Evolutionary conservation across 2,329 filamentous ascomycete genomes (phyloP).

Genomic region (Fusarium sp.): DNA sequence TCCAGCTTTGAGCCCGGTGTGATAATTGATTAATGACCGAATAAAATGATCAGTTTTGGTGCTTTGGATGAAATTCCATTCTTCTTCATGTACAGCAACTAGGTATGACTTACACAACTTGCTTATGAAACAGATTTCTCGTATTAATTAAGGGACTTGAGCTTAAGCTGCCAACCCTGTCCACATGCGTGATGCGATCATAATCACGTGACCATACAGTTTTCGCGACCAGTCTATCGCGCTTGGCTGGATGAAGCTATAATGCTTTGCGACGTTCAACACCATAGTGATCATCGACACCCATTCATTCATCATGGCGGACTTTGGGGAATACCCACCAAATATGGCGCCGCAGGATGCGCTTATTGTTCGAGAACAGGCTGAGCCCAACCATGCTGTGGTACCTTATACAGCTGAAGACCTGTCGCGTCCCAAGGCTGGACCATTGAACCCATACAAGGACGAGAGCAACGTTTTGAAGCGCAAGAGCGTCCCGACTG

Average conservation of each 20-base stretch:
- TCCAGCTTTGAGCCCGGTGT: slow-evolving; percentile 39
- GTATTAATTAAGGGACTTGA: slow-evolving; percentile 1
- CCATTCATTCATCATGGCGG: slow-evolving; percentile 62
- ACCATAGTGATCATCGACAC: slow-evolving; percentile 1
- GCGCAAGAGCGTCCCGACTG: slow-evolving; percentile 86
- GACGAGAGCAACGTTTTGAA: slow-evolving; percentile 72
- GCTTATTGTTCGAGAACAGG: slow-evolving; percentile 68
- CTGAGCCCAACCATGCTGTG: slow-evolving; percentile 70
- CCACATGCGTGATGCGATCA: slow-evolving; percentile 29
- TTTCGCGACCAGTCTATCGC: slow-evolving; percentile 33
- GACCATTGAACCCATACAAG: slow-evolving; percentile 82
- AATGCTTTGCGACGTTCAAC: slow-evolving; percentile 27
- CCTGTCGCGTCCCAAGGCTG: slow-evolving; percentile 73
- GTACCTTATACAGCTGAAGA: slow-evolving; percentile 79
- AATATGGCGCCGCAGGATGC: slow-evolving; percentile 76
- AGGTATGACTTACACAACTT: background rate
- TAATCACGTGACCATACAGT: slow-evolving; percentile 32
- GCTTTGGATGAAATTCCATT: background rate
- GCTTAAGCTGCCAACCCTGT: background rate
- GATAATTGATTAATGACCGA: slow-evolving; percentile 53
- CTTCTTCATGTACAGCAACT: slow-evolving; percentile 1
- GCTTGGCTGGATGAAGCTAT: slow-evolving; percentile 8
- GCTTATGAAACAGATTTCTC: slow-evolving; percentile 9
- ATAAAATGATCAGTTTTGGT: slow-evolving; percentile 25
- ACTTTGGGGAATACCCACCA: slow-evolving; percentile 74